These are phyloP conservation scores for Roridomyces roridus DNA, from an alignment of 768 basidiomycete species.

Conservation along the genomic window DNA sequence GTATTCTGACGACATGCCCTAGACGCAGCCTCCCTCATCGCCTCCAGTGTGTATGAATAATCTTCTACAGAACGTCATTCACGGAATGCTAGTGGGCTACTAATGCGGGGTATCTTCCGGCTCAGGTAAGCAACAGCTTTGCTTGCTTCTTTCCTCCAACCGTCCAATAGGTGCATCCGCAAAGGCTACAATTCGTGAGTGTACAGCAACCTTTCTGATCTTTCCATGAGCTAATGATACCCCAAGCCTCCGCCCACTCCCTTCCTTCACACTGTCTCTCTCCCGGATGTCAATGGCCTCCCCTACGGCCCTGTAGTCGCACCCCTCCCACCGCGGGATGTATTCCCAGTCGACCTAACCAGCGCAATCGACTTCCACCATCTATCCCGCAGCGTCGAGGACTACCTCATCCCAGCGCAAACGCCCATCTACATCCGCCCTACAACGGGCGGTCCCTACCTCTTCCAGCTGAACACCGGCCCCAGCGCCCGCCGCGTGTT, in stretches of 20 bases:
- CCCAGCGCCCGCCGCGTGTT: background rate
- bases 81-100: background rate
- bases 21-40: background rate
- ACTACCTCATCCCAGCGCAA: background rate
- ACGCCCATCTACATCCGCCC: slow-evolving; percentile 6
- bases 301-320: background rate
- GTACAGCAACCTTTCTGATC: background rate
- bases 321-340: background rate
- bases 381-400: background rate
- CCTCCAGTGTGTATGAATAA: background rate
- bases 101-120: no score
- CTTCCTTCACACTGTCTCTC: background rate
- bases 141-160: background rate
- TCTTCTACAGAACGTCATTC: background rate
- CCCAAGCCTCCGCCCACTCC: slow-evolving; percentile 14
- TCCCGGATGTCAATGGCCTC: background rate
- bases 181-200: slow-evolving; percentile 5
- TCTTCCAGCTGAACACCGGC: slow-evolving; percentile 1
- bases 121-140: background rate
- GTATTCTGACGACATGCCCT: no score
- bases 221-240: background rate
- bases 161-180: background rate
- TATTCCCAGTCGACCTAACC: slow-evolving; percentile 13
- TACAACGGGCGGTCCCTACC: background rate
- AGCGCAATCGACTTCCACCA: slow-evolving; percentile 7